phyloP scores from a whole-genome alignment of 2,329 filamentous ascomycete genomes.

The Talaromyces pinophilus region DNA sequence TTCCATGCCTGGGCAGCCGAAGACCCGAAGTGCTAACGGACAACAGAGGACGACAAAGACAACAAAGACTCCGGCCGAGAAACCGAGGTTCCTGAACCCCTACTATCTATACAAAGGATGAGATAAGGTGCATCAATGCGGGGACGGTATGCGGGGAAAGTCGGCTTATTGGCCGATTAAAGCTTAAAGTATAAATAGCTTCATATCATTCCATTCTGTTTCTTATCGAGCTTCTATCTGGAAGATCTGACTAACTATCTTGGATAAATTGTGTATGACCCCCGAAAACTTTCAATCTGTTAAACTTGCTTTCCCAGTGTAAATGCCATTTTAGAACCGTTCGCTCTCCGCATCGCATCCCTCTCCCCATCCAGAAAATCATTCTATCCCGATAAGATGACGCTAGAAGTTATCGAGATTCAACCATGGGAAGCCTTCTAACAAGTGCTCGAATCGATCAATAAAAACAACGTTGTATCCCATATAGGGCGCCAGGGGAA shows the following conservation, averaged over 20 bases:
- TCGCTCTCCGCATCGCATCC: not conserved
- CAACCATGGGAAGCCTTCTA: not conserved
- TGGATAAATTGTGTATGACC: not conserved
- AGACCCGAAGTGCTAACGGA: not conserved
- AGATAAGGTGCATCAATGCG: not conserved
- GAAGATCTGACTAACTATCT: not conserved
- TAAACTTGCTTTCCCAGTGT: not conserved
- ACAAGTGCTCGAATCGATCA: not conserved
- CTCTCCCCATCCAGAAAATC: not conserved
- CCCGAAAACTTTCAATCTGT: not conserved
- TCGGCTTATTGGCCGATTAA: not conserved
- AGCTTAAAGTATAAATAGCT: not conserved
- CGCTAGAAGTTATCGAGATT: not conserved
- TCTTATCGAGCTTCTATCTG: not conserved
- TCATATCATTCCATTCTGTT: not conserved
- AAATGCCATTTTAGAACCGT: not conserved
- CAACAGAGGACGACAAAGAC: not conserved
- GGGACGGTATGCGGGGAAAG: not conserved
- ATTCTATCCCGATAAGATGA: not conserved
- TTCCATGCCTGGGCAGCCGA: not conserved
- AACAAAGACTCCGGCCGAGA: not conserved
- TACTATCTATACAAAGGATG: not conserved
- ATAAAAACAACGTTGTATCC: not conserved
- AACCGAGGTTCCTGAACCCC: not conserved
- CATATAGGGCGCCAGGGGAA: not conserved